These are phyloP conservation scores for Arthromyces matolae DNA, from an alignment of 768 basidiomycete genomes.

Conservation along the genomic window DNA sequence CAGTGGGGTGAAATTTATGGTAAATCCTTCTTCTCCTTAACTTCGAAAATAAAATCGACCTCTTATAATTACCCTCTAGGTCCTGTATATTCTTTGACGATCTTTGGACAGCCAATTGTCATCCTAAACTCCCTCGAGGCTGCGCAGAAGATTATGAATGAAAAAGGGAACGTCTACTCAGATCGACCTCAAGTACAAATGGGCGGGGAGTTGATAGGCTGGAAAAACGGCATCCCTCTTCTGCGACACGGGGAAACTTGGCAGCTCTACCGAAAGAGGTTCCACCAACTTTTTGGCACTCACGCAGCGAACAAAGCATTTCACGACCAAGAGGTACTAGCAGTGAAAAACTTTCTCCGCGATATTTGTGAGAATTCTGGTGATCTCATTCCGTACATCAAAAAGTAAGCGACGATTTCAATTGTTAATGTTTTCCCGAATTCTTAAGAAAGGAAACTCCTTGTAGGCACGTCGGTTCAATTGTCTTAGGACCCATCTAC, in stretches of 20 bases:
- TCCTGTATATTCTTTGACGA: background rate
- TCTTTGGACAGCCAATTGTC: slow-evolving; percentile 44
- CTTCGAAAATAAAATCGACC: background rate
- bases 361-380: background rate
- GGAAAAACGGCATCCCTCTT: slow-evolving; percentile 11
- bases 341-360: background rate
- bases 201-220: slow-evolving; percentile 31
- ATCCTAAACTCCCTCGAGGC: slow-evolving; percentile 38
- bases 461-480: slow-evolving; percentile 12
- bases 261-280: slow-evolving; percentile 11
- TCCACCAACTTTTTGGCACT: slow-evolving; percentile 1
- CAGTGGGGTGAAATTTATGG: slow-evolving; percentile 33
- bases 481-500: slow-evolving; percentile 25
- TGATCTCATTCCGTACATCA: slow-evolving; percentile 7
- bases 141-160: slow-evolving; percentile 48
- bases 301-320: background rate
- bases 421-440: too few species aligned
- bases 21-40: slow-evolving; percentile 2
- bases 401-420: background rate
- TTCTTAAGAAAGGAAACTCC: background rate
- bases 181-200: slow-evolving; percentile 39
- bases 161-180: slow-evolving; percentile 50
- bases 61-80: background rate
- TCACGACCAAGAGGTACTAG: background rate
- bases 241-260: slow-evolving; percentile 12